Conservation (phyloP, 768 basidiomycete species). For the Candolleomyces eurysporus region DNA sequence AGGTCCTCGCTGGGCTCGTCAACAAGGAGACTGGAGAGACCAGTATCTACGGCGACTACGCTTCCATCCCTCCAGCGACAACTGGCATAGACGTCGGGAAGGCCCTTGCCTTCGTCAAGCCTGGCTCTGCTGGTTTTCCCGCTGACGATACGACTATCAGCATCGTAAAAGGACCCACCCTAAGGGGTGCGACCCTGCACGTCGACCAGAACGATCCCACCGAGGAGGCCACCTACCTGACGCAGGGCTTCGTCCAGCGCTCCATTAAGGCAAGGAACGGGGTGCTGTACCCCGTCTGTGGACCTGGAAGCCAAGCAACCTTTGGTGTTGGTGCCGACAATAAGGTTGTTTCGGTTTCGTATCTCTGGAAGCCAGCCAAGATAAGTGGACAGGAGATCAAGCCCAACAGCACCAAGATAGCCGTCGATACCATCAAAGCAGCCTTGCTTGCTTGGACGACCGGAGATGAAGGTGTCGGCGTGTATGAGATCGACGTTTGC, state of each 20-base stretch:
- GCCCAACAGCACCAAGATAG: background rate
- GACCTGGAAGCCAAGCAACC: slow-evolving; percentile 7
- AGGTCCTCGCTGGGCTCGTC: slow-evolving; percentile 10
- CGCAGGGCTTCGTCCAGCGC: slow-evolving; percentile 2
- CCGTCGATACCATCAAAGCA: background rate
- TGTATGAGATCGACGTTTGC: slow-evolving; percentile 8
- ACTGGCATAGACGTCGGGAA: background rate
- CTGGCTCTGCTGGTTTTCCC: background rate
- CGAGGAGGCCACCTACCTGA: slow-evolving; percentile 2
- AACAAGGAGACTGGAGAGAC: slow-evolving; percentile 8
- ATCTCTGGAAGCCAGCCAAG: slow-evolving; percentile 7
- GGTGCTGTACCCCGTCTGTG: slow-evolving; percentile 7
- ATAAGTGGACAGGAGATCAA: background rate
- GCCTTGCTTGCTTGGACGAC: background rate
- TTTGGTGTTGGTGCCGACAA: slow-evolving; percentile 2
- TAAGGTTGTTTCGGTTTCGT: slow-evolving; percentile 1
- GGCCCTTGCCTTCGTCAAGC: background rate
- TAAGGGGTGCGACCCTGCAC: background rate
- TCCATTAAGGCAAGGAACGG: background rate
- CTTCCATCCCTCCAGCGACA: background rate
- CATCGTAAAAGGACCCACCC: background rate
- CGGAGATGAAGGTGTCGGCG: background rate
- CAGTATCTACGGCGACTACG: slow-evolving; percentile 5
- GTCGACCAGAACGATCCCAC: background rate
- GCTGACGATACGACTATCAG: background rate